Percentiles rank a stretch among this genome's conserved stretches.
These are phyloP conservation scores for Coccomyxa subellipsoidea DNA, from an alignment of 163 green algal genomes.

Conservation along the genomic window DNA sequence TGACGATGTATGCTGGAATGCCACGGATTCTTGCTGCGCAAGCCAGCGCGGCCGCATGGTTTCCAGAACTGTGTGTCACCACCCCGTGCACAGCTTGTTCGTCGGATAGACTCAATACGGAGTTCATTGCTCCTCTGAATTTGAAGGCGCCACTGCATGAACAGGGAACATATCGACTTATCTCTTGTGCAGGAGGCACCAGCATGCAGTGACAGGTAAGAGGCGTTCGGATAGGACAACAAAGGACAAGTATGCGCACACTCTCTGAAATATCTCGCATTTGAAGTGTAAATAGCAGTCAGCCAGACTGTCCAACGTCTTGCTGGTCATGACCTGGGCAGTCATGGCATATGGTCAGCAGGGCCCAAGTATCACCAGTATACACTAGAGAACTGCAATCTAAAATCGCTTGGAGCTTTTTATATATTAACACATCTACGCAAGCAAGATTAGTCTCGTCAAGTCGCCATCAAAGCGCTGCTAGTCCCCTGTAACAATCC, in stretches of 20 bases:
- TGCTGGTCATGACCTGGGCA: conserved; percentile 48
- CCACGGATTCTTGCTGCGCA: conserved; percentile 59
- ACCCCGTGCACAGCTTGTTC: conserved; percentile 56
- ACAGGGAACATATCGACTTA: background rate
- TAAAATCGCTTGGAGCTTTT: too few species aligned
- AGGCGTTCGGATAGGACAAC: too few species aligned
- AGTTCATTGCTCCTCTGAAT: conserved; percentile 69
- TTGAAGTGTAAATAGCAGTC: conserved; percentile 65
- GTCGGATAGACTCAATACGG: conserved; percentile 54
- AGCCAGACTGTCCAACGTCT: conserved; percentile 41
- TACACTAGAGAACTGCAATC: too few species aligned
- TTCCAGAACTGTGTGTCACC: conserved; percentile 75
- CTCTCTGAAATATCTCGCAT: conserved; percentile 68
- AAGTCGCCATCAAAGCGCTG: too few species aligned
- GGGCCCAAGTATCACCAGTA: too few species aligned
- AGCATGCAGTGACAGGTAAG: too few species aligned
- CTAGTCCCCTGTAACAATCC: too few species aligned
- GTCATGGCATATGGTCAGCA: background rate
- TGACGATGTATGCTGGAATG: conserved; percentile 68
- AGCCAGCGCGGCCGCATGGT: conserved; percentile 74
- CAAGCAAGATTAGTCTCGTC: too few species aligned
- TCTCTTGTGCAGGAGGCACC: too few species aligned
- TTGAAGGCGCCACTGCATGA: conserved; percentile 60
- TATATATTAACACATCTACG: too few species aligned
- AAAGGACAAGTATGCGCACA: conserved; percentile 26